A percentile compares a stretch with the other conserved stretches of the same genome.
Conservation (phyloP, 352 stramenopile genomes). For the Globisporangium spinosum region DNA sequence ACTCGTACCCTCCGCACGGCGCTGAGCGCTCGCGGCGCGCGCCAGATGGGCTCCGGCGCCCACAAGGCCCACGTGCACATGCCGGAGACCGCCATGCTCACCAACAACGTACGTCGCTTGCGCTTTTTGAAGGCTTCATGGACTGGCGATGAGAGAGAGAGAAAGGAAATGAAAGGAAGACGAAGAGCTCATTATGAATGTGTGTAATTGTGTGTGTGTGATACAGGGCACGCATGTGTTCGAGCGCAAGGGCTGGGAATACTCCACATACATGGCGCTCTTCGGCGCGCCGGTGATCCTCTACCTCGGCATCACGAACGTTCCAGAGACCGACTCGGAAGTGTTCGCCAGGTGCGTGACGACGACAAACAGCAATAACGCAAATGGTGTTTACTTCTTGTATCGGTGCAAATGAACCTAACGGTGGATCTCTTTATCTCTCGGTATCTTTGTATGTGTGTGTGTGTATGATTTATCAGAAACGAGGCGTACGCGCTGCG, state of each 20-base stretch:
- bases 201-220: not conserved
- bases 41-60: constrained; percentile 45
- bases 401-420: not conserved
- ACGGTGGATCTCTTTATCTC: not conserved
- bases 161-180: not conserved
- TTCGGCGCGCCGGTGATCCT: constrained; percentile 66
- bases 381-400: not conserved
- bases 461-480: constrained; percentile 21
- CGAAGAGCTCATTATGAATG: not conserved
- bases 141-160: not conserved
- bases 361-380: not conserved
- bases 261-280: constrained; percentile 76
- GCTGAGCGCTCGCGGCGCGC: constrained; percentile 31
- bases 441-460: not conserved
- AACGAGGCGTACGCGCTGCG: constrained; percentile 55
- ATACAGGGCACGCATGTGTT: constrained; percentile 71
- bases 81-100: constrained; percentile 86
- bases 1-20: constrained; percentile 28
- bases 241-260: constrained; percentile 81
- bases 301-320: constrained; percentile 75
- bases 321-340: constrained; percentile 79
- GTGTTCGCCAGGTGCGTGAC: constrained; percentile 64
- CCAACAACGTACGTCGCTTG: constrained; percentile 64
- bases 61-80: constrained; percentile 66
- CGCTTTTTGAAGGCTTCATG: no score